phyloP scores from a whole-genome alignment of 169 alveolate genomes.

The Cryptosporidium andersoni region DNA sequence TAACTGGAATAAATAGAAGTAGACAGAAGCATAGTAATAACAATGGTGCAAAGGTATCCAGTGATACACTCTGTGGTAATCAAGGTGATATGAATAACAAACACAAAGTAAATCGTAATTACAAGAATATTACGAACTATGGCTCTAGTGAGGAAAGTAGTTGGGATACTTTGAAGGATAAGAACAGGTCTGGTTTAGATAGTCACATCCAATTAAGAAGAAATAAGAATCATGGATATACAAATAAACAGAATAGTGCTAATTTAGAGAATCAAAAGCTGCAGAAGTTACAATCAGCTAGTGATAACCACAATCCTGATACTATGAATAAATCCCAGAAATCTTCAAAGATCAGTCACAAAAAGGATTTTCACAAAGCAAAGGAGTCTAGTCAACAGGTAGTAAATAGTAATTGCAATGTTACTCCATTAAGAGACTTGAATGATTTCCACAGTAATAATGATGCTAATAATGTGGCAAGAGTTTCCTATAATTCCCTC shows the following conservation, averaged over 20 bases:
- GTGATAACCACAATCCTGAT: too few relatives aligned
- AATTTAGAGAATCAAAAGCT: neutral
- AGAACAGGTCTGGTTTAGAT: neutral
- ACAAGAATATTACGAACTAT: neutral
- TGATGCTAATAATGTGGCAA: neutral
- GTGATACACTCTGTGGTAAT: neutral
- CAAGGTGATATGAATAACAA: neutral
- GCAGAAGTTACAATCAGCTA: too few relatives aligned
- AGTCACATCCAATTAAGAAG: neutral
- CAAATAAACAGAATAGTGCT: neutral
- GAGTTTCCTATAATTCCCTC: neutral
- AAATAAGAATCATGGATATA: neutral
- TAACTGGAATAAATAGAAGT: neutral
- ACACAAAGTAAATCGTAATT: neutral
- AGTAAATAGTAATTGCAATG: neutral
- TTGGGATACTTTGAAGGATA: neutral
- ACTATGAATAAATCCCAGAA: too few relatives aligned
- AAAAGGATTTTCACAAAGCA: too few relatives aligned
- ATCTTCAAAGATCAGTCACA: too few relatives aligned
- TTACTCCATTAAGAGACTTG: neutral
- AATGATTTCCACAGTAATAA: neutral
- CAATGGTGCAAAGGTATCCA: neutral
- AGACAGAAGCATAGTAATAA: neutral
- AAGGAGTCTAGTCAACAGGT: too few relatives aligned
- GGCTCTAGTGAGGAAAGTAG: neutral